Evolutionary conservation across 345 rosid species (phyloP).

Genomic region (Populus nigra): DNA sequence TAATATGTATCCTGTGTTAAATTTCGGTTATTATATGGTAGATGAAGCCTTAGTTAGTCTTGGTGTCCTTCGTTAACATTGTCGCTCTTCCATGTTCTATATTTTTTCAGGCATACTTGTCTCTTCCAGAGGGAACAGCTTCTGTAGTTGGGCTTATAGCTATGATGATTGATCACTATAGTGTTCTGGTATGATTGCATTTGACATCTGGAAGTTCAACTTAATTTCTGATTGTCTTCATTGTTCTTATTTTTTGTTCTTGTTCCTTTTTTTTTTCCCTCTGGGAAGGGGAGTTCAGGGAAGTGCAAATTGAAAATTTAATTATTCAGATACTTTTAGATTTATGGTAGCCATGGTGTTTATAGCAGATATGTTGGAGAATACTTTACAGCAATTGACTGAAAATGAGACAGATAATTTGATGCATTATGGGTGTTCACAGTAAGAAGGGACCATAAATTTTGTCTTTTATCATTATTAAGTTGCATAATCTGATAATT

Average conservation of each 20-base stretch:
- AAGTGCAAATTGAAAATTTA: neutral
- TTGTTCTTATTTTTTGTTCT: no score
- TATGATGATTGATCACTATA: conserved; percentile 97
- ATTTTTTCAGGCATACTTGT: conserved; percentile 69
- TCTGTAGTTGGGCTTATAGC: conserved; percentile 94
- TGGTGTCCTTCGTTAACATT: conserved; percentile 2
- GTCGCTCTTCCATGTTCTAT: neutral
- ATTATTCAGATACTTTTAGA: neutral
- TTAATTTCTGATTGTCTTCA: neutral
- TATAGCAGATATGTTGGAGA: neutral
- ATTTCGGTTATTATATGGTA: no score
- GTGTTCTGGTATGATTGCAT: conserved; percentile 61
- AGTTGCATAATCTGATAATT: neutral
- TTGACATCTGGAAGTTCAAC: neutral
- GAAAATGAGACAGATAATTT: neutral
- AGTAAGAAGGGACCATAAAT: neutral
- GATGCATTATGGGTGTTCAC: neutral
- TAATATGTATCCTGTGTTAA: no score
- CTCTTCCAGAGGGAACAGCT: conserved; percentile 93
- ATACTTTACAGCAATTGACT: neutral
- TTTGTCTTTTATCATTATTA: neutral
- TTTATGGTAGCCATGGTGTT: neutral
- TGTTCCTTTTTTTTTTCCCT: neutral
- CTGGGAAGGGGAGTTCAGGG: neutral
- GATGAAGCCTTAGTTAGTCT: neutral